These are phyloP conservation scores for Myxozyma monticola DNA, from an alignment of 805 yeast species.

Conservation along the genomic window DNA sequence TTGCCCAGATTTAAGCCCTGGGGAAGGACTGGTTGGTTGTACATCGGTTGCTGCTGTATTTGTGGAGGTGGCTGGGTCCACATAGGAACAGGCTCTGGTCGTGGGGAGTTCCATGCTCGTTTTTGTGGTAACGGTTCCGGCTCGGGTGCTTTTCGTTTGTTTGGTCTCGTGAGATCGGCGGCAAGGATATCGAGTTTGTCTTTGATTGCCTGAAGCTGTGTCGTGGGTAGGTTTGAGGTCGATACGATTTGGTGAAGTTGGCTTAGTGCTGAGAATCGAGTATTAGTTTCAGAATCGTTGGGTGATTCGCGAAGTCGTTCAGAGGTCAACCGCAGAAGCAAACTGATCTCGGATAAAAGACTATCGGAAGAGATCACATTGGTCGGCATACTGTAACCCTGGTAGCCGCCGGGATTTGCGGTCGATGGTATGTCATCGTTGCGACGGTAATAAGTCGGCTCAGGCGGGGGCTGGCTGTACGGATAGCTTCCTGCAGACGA, in stretches of 20 bases:
- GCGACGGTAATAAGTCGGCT: too few relatives aligned
- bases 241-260: conserved; percentile 25
- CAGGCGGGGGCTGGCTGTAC: too few relatives aligned
- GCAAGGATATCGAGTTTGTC: conserved; percentile 17
- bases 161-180: conserved; percentile 6
- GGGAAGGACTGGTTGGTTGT: too few relatives aligned
- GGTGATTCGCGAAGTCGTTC: conserved; percentile 15
- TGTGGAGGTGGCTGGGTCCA: neutral
- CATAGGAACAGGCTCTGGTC: neutral
- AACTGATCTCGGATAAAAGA: conserved; percentile 18
- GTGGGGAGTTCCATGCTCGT: conserved; percentile 1
- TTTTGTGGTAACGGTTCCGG: too few relatives aligned
- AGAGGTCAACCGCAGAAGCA: conserved; percentile 11
- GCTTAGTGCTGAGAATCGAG: conserved; percentile 29
- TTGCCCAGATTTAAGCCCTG: too few relatives aligned
- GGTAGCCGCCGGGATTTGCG: too few relatives aligned
- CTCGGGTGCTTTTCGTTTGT: conserved; percentile 22
- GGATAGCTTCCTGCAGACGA: too few relatives aligned
- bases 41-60: conserved; percentile 6
- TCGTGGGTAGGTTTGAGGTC: conserved; percentile 24
- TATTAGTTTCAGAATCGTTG: conserved; percentile 33
- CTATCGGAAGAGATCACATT: too few relatives aligned
- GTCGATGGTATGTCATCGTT: too few relatives aligned
- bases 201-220: conserved; percentile 26
- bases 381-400: too few relatives aligned